These are phyloP conservation scores for Senecio squalidus DNA, from an alignment of 140 eudicot genomes.

Conservation along the genomic window DNA sequence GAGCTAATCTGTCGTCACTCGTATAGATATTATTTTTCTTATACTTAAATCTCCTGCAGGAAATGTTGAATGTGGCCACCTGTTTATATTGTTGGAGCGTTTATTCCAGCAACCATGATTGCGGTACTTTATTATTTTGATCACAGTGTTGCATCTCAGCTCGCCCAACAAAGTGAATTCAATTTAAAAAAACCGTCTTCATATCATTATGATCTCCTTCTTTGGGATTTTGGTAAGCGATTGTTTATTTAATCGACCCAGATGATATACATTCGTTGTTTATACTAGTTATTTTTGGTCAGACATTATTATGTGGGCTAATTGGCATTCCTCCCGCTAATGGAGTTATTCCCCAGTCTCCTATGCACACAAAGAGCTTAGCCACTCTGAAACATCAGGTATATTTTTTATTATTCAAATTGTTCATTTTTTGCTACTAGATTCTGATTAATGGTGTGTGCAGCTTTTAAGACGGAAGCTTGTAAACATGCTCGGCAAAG, in stretches of 20 bases:
- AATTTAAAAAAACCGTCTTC: constrained; percentile 91
- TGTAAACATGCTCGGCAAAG: constrained; percentile 75
- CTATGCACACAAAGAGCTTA: constrained; percentile 96
- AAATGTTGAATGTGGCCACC: constrained; percentile 83
- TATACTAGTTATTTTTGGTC: constrained; percentile 3
- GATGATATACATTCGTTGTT: constrained; percentile 7
- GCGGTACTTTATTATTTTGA: constrained; percentile 95
- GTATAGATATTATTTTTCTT: not conserved
- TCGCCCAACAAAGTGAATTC: constrained; percentile 91
- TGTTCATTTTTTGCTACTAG: not conserved
- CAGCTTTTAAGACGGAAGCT: constrained; percentile 92
- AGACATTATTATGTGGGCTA: constrained; percentile 87
- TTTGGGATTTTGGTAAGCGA: constrained; percentile 67
- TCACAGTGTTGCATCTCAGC: constrained; percentile 98
- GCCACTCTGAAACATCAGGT: constrained; percentile 99
- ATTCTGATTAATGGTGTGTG: constrained; percentile 11
- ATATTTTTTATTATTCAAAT: not conserved
- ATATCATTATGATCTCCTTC: constrained; percentile 96
- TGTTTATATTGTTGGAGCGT: constrained; percentile 81
- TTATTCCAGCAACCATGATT: constrained; percentile 97
- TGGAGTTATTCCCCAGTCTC: constrained; percentile 99
- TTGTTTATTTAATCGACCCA: not conserved
- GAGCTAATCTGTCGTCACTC: not conserved
- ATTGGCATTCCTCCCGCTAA: constrained; percentile 97
- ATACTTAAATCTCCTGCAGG: constrained; percentile 39